A percentile compares a stretch with the other conserved stretches of the same genome.
Evolutionary conservation across 1,284 basidiomycete genomes (phyloP).

Genomic region (Mycena sp.): DNA sequence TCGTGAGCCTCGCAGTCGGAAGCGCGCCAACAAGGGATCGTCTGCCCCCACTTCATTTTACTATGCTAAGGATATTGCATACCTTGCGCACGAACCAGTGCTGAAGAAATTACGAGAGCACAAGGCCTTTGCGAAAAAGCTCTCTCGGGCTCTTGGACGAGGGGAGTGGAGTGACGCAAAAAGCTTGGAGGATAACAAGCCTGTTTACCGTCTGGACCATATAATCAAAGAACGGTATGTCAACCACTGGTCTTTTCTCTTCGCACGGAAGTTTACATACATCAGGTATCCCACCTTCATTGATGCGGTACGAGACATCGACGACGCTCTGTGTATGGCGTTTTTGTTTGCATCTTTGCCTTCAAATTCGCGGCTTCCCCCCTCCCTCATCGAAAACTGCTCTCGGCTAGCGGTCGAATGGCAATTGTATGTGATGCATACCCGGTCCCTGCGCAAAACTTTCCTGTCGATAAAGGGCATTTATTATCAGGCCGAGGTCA

Average conservation of each 20-base stretch:
- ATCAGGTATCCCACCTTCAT: slow-evolving; percentile 95
- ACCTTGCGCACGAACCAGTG: slow-evolving; percentile 97
- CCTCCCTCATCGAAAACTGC: slow-evolving; percentile 92
- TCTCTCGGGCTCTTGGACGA: slow-evolving; percentile 92
- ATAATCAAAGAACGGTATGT: slow-evolving; percentile 95
- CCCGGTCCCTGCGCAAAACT: slow-evolving; percentile 86
- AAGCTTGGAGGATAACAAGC: slow-evolving; percentile 93
- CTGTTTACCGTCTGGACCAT: slow-evolving; percentile 91
- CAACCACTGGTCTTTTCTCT: not conserved
- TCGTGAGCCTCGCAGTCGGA: slow-evolving; percentile 91
- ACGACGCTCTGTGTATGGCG: slow-evolving; percentile 96
- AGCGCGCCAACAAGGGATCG: slow-evolving; percentile 97
- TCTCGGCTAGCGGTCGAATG: slow-evolving; percentile 90
- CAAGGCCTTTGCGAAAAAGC: slow-evolving; percentile 98
- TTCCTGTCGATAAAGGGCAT: slow-evolving; percentile 99
- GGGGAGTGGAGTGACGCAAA: slow-evolving; percentile 97
- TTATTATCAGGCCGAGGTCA: slow-evolving; percentile 97
- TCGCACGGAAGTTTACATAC: slow-evolving; percentile 14
- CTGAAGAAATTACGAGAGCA: slow-evolving; percentile 96
- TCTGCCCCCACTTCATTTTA: slow-evolving; percentile 98
- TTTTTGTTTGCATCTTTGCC: slow-evolving; percentile 94
- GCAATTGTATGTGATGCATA: slow-evolving; percentile 96
- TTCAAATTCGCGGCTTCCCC: slow-evolving; percentile 82
- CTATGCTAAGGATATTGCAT: slow-evolving; percentile 98
- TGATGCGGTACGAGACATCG: slow-evolving; percentile 95